Evolutionary conservation across 2,329 filamentous ascomycete genomes (phyloP).

Genomic region (Botryotinia convoluta): DNA sequence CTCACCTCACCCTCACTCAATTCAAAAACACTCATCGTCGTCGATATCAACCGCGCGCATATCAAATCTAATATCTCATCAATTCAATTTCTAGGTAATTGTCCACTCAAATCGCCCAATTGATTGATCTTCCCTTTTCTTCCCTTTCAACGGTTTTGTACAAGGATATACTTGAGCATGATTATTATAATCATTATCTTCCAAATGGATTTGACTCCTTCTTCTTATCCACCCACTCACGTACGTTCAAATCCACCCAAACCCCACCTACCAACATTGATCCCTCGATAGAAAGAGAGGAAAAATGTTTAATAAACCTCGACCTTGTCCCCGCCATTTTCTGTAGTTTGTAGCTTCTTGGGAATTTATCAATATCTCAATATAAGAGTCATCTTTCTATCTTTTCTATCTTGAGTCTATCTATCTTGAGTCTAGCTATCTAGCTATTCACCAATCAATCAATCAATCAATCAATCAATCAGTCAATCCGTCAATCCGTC

Average conservation of each 20-base stretch:
- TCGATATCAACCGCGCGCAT: not conserved
- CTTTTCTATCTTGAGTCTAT: too few species aligned
- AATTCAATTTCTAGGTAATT: not conserved
- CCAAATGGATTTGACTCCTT: not conserved
- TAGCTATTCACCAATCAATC: not conserved
- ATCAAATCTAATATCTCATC: not conserved
- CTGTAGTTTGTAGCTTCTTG: not conserved
- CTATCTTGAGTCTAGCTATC: not conserved
- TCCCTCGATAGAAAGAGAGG: not conserved
- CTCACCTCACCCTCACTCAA: not conserved
- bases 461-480: not conserved
- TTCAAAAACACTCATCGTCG: not conserved
- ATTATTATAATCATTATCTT: not conserved
- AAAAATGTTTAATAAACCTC: not conserved
- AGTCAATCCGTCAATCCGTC: too few species aligned
- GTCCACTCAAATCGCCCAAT: not conserved
- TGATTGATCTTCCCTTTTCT: too few species aligned
- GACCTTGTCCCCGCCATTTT: not conserved
- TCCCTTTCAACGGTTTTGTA: not conserved
- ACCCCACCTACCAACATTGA: not conserved
- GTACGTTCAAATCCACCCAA: not conserved
- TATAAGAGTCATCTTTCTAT: not conserved
- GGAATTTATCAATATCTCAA: not conserved
- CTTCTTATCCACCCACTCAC: not conserved
- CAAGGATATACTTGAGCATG: not conserved